Evolutionary conservation across 495 filamentous ascomycete genomes (phyloP).

Genomic region (Penicillium alfredii): DNA sequence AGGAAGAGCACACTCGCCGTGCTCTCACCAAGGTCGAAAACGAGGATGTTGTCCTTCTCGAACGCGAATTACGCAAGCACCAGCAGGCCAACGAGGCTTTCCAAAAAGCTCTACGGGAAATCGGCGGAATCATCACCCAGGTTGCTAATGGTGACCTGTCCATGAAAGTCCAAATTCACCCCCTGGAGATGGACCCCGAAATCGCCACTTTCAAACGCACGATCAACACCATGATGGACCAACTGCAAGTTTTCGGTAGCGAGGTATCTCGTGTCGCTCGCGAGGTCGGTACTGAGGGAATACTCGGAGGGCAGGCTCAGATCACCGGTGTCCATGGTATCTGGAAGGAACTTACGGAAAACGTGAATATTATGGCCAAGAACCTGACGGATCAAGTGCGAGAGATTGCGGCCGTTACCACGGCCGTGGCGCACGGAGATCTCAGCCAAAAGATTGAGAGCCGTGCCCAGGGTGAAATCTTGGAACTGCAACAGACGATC

Average conservation of each 20-base stretch:
- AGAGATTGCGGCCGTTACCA: constrained; percentile 95
- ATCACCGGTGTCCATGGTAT: constrained; percentile 94
- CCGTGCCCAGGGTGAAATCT: constrained; percentile 89
- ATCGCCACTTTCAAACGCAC: constrained; percentile 99
- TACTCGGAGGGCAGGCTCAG: constrained; percentile 92
- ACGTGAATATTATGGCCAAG: constrained; percentile 97
- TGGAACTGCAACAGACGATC: constrained; percentile 94
- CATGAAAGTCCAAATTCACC: constrained; percentile 96
- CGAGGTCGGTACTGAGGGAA: constrained; percentile 96
- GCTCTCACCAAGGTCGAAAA: constrained; percentile 53
- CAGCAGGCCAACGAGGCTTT: constrained; percentile 98
- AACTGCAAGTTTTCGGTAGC: constrained; percentile 93
- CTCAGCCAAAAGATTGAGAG: constrained; percentile 93
- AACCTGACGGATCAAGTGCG: constrained; percentile 82
- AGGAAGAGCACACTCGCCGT: constrained; percentile 54
- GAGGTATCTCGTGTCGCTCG: constrained; percentile 94
- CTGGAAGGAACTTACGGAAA: constrained; percentile 96
- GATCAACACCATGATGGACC: constrained; percentile 97
- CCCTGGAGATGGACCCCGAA: constrained; percentile 96
- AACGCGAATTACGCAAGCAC: constrained; percentile 90
- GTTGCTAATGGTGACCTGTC: constrained; percentile 94
- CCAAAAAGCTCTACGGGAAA: constrained; percentile 93
- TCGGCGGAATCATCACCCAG: constrained; percentile 92
- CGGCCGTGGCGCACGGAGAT: constrained; percentile 93
- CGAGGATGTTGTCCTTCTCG: constrained; percentile 62